A percentile compares a stretch with the other conserved stretches of the same genome.
phyloP scores from a whole-genome alignment of 352 stramenopile genomes.

The Phytophthora boehmeriae region DNA sequence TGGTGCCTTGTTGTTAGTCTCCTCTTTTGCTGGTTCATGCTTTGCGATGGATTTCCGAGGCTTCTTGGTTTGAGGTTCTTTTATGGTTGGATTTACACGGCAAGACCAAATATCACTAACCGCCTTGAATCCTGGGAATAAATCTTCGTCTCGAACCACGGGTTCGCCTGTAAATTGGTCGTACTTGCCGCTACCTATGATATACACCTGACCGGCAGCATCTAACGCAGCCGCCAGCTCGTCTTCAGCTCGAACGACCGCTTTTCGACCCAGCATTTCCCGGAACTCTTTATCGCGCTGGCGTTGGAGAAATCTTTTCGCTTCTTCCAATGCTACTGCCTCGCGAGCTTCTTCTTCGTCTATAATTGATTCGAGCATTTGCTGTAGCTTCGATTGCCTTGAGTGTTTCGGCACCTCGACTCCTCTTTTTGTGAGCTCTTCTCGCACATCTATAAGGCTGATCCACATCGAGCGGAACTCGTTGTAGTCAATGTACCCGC shows the following conservation, averaged over 20 bases:
- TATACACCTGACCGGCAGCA: conserved; percentile 92
- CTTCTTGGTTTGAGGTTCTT: conserved; percentile 5
- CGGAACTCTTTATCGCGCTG: conserved; percentile 75
- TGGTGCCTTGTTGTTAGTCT: background rate
- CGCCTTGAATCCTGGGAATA: conserved; percentile 66
- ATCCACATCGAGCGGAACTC: conserved; percentile 95
- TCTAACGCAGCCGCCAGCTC: conserved; percentile 90
- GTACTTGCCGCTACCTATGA: conserved; percentile 88
- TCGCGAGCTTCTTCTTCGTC: conserved; percentile 91
- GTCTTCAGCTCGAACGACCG: conserved; percentile 72
- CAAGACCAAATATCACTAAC: conserved; percentile 72
- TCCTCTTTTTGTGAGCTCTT: conserved; percentile 84
- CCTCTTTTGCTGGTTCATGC: conserved; percentile 12
- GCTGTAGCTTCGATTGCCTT: conserved; percentile 76
- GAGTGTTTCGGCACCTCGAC: conserved; percentile 90
- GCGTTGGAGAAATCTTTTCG: conserved; percentile 74
- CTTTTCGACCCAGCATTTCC: conserved; percentile 49
- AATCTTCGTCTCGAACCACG: conserved; percentile 50
- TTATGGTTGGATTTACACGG: conserved; percentile 39
- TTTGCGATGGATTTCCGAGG: background rate
- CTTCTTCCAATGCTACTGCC: conserved; percentile 76
- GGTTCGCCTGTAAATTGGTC: conserved; percentile 80
- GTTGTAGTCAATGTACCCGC: conserved; percentile 92
- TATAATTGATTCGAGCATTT: conserved; percentile 88
- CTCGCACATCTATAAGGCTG: conserved; percentile 72